Percentiles rank a stretch among this genome's conserved stretches.
Evolutionary conservation across 441 rosid species (phyloP).

Genomic region (Mallotus japonicus): DNA sequence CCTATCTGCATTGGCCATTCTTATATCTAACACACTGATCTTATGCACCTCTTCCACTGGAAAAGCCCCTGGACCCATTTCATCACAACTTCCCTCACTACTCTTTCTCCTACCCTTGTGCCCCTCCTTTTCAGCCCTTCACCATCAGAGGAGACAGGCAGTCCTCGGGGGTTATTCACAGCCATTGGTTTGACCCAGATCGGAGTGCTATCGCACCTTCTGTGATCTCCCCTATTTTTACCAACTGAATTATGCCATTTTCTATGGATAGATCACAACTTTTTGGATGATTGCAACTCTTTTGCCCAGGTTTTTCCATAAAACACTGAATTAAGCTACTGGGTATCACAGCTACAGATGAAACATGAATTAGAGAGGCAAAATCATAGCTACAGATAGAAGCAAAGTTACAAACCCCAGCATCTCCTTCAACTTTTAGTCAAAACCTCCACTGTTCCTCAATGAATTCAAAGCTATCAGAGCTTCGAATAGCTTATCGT

Average conservation of each 20-base stretch:
- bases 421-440: too few species aligned
- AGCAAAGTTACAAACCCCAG: too few species aligned
- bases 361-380: constrained; percentile 16
- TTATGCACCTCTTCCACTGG: constrained; percentile 79
- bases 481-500: too few species aligned
- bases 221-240: constrained; percentile 42
- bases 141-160: constrained; percentile 67
- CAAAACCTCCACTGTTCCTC: too few species aligned
- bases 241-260: constrained; percentile 33
- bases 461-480: too few species aligned
- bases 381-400: too few species aligned
- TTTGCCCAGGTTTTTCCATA: not conserved
- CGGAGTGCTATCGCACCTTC: constrained; percentile 43
- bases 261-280: constrained; percentile 37
- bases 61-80: constrained; percentile 71
- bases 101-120: constrained; percentile 84
- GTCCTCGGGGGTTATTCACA: constrained; percentile 63
- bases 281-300: constrained; percentile 11
- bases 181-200: constrained; percentile 55
- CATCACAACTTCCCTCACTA: constrained; percentile 83
- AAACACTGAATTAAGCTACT: constrained; percentile 45
- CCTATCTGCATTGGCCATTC: constrained; percentile 82
- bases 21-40: constrained; percentile 66
- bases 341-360: constrained; percentile 33
- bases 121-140: constrained; percentile 90